Evolutionary conservation across 2,329 filamentous ascomycete species (phyloP).

Genomic region (Cyphellophora attinorum): DNA sequence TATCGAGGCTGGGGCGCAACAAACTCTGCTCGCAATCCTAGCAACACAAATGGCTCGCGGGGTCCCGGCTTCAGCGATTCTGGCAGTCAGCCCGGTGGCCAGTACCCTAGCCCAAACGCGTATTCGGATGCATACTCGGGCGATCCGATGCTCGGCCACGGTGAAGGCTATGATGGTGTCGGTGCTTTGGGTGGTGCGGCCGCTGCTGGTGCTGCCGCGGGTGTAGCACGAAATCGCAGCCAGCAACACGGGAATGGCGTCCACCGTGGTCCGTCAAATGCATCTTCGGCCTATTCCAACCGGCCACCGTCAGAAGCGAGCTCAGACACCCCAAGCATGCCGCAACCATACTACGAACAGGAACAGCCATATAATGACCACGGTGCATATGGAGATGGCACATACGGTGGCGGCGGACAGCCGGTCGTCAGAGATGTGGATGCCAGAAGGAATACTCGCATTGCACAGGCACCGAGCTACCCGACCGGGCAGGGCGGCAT

Average conservation of each 20-base stretch:
- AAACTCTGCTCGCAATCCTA: conserved; percentile 69
- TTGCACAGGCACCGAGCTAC: conserved; percentile 81
- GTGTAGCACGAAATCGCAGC: conserved; percentile 10
- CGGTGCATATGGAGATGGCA: conserved; percentile 46
- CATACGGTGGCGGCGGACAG: conserved; percentile 44
- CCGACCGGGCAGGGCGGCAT: conserved; percentile 79
- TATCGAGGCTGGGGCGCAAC: conserved; percentile 93
- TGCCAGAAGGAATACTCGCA: conserved; percentile 84
- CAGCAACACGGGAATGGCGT: conserved; percentile 58
- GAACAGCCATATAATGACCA: conserved; percentile 45
- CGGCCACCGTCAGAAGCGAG: conserved; percentile 49
- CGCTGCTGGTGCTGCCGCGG: conserved; percentile 42
- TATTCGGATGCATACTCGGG: conserved; percentile 62
- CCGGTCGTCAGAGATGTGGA: conserved; percentile 90
- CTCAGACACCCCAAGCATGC: conserved; percentile 41
- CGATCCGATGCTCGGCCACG: conserved; percentile 39
- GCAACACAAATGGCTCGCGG: conserved; percentile 66
- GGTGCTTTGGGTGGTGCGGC: conserved; percentile 61
- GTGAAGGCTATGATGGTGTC: conserved; percentile 22
- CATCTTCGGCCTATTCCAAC: conserved; percentile 88
- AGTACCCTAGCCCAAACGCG: conserved; percentile 53
- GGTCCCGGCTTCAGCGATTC: conserved; percentile 64
- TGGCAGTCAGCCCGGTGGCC: conserved; percentile 45
- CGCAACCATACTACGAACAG: conserved; percentile 43
- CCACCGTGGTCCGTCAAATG: conserved; percentile 84